Percentiles rank a stretch among this genome's conserved stretches.
Conservation (phyloP, 306 rosid species). For the Dalbergia cochinchinensis region DNA sequence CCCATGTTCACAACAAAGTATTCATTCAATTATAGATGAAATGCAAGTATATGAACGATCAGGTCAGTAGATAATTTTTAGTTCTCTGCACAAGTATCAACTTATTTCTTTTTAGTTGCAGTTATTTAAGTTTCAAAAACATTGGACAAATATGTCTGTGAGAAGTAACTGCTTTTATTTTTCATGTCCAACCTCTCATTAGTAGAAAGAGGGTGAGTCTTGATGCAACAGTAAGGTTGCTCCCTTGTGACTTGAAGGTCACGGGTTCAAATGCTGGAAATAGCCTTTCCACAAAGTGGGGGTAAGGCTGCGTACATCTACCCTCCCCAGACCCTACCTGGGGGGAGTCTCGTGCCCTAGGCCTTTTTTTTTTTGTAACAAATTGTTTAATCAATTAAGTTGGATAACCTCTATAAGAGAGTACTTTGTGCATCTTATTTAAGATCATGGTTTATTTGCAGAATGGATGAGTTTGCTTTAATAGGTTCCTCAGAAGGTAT, state of each 20-base stretch:
- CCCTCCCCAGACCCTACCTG: too few species aligned
- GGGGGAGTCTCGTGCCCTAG: too few species aligned
- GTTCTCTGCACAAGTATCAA: background rate
- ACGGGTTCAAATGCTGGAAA: too few species aligned
- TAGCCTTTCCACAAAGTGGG: too few species aligned
- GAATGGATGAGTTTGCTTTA: conserved; percentile 95
- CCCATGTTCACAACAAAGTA: background rate
- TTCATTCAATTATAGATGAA: background rate
- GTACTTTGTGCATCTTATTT: conserved; percentile 27
- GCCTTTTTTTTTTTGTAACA: background rate
- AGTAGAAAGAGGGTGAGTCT: too few species aligned
- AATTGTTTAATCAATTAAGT: conserved; percentile 9
- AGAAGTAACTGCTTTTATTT: too few species aligned
- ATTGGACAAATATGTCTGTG: too few species aligned
- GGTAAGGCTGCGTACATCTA: too few species aligned
- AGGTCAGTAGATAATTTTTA: background rate
- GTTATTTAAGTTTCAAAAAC: background rate
- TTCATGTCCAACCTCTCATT: too few species aligned
- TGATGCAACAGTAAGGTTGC: too few species aligned
- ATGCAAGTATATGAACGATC: background rate
- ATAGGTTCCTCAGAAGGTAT: conserved; percentile 77
- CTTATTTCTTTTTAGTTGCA: background rate
- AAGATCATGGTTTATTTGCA: conserved; percentile 54
- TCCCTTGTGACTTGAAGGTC: too few species aligned
- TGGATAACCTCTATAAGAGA: background rate